A percentile compares a stretch with the other conserved stretches of the same genome.
Conservation (phyloP, 768 basidiomycete genomes). For the Leccinum pellstonianum region DNA sequence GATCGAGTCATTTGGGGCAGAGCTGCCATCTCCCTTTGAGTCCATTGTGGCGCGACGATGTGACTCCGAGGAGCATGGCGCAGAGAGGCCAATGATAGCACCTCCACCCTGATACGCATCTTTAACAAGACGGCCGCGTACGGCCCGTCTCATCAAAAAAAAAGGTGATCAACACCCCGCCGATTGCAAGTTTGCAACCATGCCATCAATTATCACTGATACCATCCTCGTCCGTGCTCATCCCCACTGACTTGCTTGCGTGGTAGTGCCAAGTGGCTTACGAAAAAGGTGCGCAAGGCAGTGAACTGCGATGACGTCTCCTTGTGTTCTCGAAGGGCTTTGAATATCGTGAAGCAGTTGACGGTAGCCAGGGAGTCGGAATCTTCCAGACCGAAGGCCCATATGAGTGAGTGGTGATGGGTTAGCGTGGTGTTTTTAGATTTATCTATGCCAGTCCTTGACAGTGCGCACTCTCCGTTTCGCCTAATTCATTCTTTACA, state of each 20-base stretch:
- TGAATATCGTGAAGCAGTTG: constrained; percentile 73
- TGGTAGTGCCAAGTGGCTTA: constrained; percentile 61
- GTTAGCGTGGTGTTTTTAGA: constrained; percentile 81
- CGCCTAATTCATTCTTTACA: constrained; percentile 29
- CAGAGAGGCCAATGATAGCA: no score
- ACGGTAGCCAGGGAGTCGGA: constrained; percentile 83
- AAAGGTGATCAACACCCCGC: no score
- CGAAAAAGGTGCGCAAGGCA: constrained; percentile 43
- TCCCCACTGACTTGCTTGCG: constrained; percentile 11
- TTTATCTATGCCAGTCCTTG: constrained; percentile 87
- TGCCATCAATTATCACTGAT: constrained; percentile 8
- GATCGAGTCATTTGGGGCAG: no score
- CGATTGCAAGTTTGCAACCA: no score
- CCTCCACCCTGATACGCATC: no score
- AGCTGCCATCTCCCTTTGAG: no score
- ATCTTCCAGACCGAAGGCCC: constrained; percentile 69
- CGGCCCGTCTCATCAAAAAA: no score
- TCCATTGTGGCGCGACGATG: no score
- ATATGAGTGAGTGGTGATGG: constrained; percentile 68
- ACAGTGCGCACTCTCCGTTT: not conserved
- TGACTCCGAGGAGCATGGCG: no score
- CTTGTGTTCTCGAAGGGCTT: constrained; percentile 49
- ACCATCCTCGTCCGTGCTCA: constrained; percentile 1
- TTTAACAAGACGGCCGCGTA: no score
- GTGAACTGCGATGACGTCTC: not conserved